A percentile compares a stretch with the other conserved stretches of the same genome.
Evolutionary conservation across 768 basidiomycete species (phyloP).

Genomic region (Amanita rubescens): DNA sequence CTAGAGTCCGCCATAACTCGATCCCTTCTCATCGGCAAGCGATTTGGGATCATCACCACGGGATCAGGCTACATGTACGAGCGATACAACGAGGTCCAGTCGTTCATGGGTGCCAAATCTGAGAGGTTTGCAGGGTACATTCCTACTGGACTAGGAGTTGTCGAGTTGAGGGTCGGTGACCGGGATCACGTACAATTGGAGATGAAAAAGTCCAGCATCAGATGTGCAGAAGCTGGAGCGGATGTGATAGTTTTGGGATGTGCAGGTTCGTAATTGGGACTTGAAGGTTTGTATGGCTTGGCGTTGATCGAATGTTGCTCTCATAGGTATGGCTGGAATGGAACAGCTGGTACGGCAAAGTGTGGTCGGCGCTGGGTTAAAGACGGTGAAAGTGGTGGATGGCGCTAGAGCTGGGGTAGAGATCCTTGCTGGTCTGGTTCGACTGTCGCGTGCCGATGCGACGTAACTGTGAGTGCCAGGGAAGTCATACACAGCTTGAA

Average conservation of each 20-base stretch:
- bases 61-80: conserved; percentile 27
- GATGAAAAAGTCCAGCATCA: conserved; percentile 23
- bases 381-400: conserved; percentile 25
- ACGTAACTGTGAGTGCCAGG: too few species aligned
- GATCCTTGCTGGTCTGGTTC: conserved; percentile 25
- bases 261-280: conserved; percentile 19
- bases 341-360: conserved; percentile 23
- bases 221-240: conserved; percentile 23
- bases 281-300: background rate
- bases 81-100: conserved; percentile 24
- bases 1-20: conserved; percentile 28
- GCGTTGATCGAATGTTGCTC: background rate
- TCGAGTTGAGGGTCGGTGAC: conserved; percentile 27
- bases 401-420: conserved; percentile 32
- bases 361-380: conserved; percentile 20
- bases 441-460: conserved; percentile 14
- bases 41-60: conserved; percentile 32
- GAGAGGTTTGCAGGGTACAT: conserved; percentile 29
- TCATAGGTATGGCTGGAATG: conserved; percentile 29
- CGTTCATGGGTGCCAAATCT: conserved; percentile 26
- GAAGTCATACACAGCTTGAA: too few species aligned
- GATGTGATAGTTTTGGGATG: conserved; percentile 33
- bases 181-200: conserved; percentile 19
- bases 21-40: conserved; percentile 24
- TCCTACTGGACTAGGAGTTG: conserved; percentile 25